A percentile compares a stretch with the other conserved stretches of the same genome.
phyloP scores from a whole-genome alignment of 2,329 filamentous ascomycete species.

The Pyrenophora tritici-repentis region DNA sequence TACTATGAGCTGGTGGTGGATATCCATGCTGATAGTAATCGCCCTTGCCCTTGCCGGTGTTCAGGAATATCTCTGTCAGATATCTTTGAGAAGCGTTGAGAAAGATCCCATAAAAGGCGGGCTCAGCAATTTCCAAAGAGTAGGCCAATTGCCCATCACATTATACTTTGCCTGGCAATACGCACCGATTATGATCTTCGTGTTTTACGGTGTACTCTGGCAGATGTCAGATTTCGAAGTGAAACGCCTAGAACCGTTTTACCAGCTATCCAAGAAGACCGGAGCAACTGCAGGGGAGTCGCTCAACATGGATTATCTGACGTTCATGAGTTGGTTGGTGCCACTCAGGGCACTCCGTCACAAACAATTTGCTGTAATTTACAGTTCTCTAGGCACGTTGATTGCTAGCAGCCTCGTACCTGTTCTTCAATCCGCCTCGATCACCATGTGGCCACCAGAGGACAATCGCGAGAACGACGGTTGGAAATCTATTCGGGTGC shows the following conservation, averaged over 20 bases:
- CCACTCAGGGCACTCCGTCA: conserved; percentile 66
- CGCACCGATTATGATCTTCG: conserved; percentile 52
- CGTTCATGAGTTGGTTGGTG: conserved; percentile 67
- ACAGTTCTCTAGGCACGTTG: conserved; percentile 68
- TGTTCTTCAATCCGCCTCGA: conserved; percentile 67
- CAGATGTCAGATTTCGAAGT: conserved; percentile 58
- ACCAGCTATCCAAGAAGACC: conserved; percentile 47
- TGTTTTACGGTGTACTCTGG: conserved; percentile 56
- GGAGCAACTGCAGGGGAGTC: conserved; percentile 54
- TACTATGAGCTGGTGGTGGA: conserved; percentile 47
- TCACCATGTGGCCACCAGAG: conserved; percentile 62
- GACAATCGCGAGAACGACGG: conserved; percentile 51
- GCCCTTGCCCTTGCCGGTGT: conserved; percentile 42
- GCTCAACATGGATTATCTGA: conserved; percentile 76
- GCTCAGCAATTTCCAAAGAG: conserved; percentile 35
- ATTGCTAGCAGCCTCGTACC: conserved; percentile 72
- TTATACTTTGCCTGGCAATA: conserved; percentile 48
- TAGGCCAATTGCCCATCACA: conserved; percentile 35
- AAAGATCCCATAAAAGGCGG: conserved; percentile 27
- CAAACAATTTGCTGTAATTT: conserved; percentile 69
- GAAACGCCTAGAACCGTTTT: conserved; percentile 57
- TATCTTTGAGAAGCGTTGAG: conserved; percentile 32
- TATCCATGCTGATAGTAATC: conserved; percentile 40
- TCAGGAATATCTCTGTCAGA: conserved; percentile 47
- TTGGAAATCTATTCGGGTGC: conserved; percentile 62